A percentile compares a stretch with the other conserved stretches of the same genome.
Evolutionary conservation across 495 filamentous ascomycete species (phyloP).

Genomic region (Penicillium odoratum): DNA sequence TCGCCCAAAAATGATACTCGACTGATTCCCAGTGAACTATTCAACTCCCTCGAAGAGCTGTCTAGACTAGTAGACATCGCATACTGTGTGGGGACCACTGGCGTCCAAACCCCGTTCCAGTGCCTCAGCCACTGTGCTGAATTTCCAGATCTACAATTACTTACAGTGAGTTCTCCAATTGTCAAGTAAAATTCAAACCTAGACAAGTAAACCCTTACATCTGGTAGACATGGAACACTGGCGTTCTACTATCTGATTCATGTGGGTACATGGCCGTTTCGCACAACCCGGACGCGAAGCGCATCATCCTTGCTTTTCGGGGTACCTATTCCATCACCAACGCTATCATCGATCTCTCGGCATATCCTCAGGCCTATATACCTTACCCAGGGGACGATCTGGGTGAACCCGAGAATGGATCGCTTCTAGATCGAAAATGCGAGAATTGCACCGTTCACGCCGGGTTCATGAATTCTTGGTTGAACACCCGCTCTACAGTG

Average conservation of each 20-base stretch:
- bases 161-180: conserved; percentile 49
- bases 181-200: background rate
- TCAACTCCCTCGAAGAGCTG: conserved; percentile 79
- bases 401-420: conserved; percentile 16
- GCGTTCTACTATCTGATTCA: conserved; percentile 80
- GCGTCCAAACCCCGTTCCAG: conserved; percentile 76
- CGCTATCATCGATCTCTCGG: conserved; percentile 83
- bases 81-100: conserved; percentile 90
- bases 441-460: conserved; percentile 86
- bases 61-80: conserved; percentile 89
- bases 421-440: conserved; percentile 42
- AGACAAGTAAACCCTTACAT: conserved; percentile 1
- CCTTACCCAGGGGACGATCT: conserved; percentile 64
- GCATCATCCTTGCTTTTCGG: conserved; percentile 89
- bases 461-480: conserved; percentile 86
- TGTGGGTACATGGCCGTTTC: conserved; percentile 93
- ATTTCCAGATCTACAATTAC: conserved; percentile 74
- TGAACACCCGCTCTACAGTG: conserved; percentile 63
- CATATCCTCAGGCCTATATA: conserved; percentile 83
- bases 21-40: conserved; percentile 62
- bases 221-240: conserved; percentile 81
- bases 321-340: conserved; percentile 93
- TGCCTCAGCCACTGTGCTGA: conserved; percentile 83
- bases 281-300: conserved; percentile 55
- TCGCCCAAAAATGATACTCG: conserved; percentile 13